A percentile compares a stretch with the other conserved stretches of the same genome.
phyloP scores from a whole-genome alignment of 768 basidiomycete genomes.

The Boletus sp. region DNA sequence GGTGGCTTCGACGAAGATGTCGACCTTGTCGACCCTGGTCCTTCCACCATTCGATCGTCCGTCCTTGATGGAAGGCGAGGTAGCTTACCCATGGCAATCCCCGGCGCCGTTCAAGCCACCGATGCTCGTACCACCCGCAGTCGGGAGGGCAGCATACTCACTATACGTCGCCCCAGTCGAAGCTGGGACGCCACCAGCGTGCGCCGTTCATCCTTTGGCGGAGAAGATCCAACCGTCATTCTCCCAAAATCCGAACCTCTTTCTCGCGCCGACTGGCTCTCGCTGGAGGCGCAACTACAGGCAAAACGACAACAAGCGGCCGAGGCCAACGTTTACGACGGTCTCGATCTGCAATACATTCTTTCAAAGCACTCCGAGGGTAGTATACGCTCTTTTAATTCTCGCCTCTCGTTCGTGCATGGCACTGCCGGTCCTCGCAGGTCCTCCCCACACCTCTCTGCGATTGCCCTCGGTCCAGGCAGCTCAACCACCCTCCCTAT shows the following conservation, averaged over 20 bases:
- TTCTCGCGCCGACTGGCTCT: slow-evolving; percentile 49
- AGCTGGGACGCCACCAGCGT: slow-evolving; percentile 50
- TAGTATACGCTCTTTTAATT: slow-evolving; percentile 31
- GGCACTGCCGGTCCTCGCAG: neutral
- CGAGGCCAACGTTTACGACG: slow-evolving; percentile 24
- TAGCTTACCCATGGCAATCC: slow-evolving; percentile 62
- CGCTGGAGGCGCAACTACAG: slow-evolving; percentile 42
- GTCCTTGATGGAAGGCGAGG: slow-evolving; percentile 39
- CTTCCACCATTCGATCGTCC: slow-evolving; percentile 23
- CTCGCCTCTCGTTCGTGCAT: slow-evolving; percentile 20
- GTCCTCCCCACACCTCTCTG: slow-evolving; percentile 29
- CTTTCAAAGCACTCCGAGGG: slow-evolving; percentile 34
- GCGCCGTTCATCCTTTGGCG: slow-evolving; percentile 17
- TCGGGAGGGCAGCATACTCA: slow-evolving; percentile 56
- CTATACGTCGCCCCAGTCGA: slow-evolving; percentile 58
- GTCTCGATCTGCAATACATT: slow-evolving; percentile 46
- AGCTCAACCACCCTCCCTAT: slow-evolving; percentile 33
- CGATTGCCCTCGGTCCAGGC: slow-evolving; percentile 22
- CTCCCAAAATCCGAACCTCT: slow-evolving; percentile 48
- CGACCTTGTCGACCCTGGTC: slow-evolving; percentile 25
- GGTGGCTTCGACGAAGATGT: slow-evolving; percentile 31
- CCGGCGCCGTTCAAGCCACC: slow-evolving; percentile 30
- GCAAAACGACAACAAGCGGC: slow-evolving; percentile 14
- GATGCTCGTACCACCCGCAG: slow-evolving; percentile 36
- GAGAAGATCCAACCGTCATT: slow-evolving; percentile 19